Conservation (phyloP, 1,284 basidiomycete genomes). For the Cryptococcus sp. region DNA sequence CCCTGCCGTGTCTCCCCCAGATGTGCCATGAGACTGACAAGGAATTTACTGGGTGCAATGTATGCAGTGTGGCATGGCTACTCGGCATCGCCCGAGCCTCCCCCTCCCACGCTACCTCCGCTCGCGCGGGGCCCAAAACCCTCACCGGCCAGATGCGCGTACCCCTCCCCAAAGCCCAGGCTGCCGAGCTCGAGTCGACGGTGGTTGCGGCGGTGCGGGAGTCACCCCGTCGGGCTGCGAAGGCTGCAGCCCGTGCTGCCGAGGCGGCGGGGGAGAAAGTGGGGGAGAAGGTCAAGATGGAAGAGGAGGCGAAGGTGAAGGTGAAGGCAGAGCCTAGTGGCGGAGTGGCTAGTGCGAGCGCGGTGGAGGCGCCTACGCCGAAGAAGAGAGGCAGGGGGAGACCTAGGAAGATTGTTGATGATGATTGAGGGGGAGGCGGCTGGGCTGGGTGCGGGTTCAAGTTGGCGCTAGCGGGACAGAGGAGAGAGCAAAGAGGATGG, state of each 20-base stretch:
- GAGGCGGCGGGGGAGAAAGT: slow-evolving; percentile 9
- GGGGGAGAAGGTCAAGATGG: background rate
- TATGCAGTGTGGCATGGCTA: slow-evolving; percentile 12
- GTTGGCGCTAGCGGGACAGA: too few species aligned
- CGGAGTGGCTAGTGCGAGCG: background rate
- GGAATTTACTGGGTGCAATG: too few species aligned
- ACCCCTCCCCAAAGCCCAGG: slow-evolving; percentile 9
- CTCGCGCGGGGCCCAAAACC: background rate
- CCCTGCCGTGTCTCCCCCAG: too few species aligned
- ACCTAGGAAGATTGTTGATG: slow-evolving; percentile 1
- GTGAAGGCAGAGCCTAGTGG: background rate
- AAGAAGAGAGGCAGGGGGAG: background rate
- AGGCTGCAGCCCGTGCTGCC: too few species aligned
- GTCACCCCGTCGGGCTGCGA: too few species aligned
- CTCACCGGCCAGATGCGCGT: slow-evolving; percentile 5
- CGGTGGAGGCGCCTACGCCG: background rate
- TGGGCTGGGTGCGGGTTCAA: background rate
- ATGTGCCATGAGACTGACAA: slow-evolving; percentile 2
- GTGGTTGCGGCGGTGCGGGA: background rate
- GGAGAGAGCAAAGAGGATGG: too few species aligned
- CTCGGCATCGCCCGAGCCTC: slow-evolving; percentile 10
- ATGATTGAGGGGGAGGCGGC: background rate
- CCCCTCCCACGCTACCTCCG: background rate
- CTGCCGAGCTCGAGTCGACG: slow-evolving; percentile 1
- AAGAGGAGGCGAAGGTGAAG: background rate